Evolutionary conservation across 495 filamentous ascomycete species (phyloP), one percentile per base, ranked within the genome.

Genomic region (Xylaria cubensis): DNA sequence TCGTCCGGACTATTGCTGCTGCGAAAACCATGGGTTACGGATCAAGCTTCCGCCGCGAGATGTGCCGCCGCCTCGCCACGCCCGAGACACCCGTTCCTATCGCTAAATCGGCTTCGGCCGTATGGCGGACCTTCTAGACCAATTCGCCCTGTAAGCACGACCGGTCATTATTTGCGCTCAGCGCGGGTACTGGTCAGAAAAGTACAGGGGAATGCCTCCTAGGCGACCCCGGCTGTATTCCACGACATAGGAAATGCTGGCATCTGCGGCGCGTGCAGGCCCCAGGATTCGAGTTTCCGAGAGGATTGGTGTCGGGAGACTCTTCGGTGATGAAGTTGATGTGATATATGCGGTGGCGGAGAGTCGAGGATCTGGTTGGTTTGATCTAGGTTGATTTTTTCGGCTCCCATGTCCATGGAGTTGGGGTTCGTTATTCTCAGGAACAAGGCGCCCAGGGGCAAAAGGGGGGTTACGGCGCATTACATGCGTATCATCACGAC

Each of bases 261-360:
- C 48, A 59, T 34, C 10, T 46, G 53, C 48, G 51, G 50, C 65
- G 21, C 50, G 21, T 24, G 44, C 65, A 68, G 65, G 21, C 24
- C 41, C 53, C 41, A 24, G 53, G 53, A 8, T 48, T 48, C 24
- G 53, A 41, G 48, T 32, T 36, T 26, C 56, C 13, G 50, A 56
- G 34, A 36, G 34, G 65, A 67, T 67, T 56, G 65, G 65, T 44
- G 34, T 19, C 12, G 65, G 34, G 50, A 42, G 21, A n/a, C 8
- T 67, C 21, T 34, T 58, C 51, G 41, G 53, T 36, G 55, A 48
- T 46, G 29, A 39, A 34, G 29, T 61, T 32, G 55, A 34, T 70
- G 34, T 62, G 42, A 42, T 62, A 24, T 70, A 62, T 62, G 67
- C 55, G n/a, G 55, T 59, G 32, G 44, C 44, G 42, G 44, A 55